A percentile compares a stretch with the other conserved stretches of the same genome.
Evolutionary conservation across 2,329 filamentous ascomycete genomes (phyloP).

Genomic region (Xenoacremonium recifei): DNA sequence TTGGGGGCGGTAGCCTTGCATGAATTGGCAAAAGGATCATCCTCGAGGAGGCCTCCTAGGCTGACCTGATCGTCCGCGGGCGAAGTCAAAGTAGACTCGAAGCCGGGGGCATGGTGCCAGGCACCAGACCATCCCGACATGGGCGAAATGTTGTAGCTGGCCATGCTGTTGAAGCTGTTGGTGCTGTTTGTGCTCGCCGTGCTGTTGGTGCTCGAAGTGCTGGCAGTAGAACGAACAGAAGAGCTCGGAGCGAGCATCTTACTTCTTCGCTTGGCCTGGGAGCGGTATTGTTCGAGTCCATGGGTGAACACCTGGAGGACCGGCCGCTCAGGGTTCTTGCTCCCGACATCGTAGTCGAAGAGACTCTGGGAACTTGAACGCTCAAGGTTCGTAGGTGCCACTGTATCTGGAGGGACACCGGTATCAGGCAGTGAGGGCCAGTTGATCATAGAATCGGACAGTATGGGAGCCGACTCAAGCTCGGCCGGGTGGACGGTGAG

Average conservation of each 20-base stretch:
- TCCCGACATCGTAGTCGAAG: conserved; percentile 16
- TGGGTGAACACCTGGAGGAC: conserved; percentile 38
- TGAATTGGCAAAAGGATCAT: conserved; percentile 19
- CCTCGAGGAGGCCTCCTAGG: conserved; percentile 29
- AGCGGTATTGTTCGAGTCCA: conserved; percentile 32
- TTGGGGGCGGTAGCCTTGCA: conserved; percentile 22
- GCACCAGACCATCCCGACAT: conserved; percentile 40
- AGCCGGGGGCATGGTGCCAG: conserved; percentile 40
- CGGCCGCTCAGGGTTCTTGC: conserved; percentile 27
- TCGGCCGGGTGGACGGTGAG: conserved; percentile 23
- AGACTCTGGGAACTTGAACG: too few species aligned
- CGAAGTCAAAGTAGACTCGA: conserved; percentile 45
- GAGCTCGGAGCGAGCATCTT: conserved; percentile 46
- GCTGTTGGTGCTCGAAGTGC: conserved; percentile 38
- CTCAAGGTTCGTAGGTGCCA: conserved; percentile 23
- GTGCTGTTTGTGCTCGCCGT: conserved; percentile 38
- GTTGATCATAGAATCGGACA: conserved; percentile 22
- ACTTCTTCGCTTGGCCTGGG: conserved; percentile 32
- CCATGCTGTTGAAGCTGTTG: conserved; percentile 34
- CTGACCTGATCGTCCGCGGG: conserved; percentile 41
- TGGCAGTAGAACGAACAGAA: conserved; percentile 46
- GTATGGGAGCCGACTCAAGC: conserved; percentile 22
- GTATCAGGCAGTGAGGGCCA: conserved; percentile 26
- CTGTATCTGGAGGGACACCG: conserved; percentile 9
- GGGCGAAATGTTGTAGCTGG: conserved; percentile 46